Evolutionary conservation across 2,329 filamentous ascomycete genomes (phyloP), one percentile per base, ranked within the genome.

Genomic region (Venturia oleaginea): DNA sequence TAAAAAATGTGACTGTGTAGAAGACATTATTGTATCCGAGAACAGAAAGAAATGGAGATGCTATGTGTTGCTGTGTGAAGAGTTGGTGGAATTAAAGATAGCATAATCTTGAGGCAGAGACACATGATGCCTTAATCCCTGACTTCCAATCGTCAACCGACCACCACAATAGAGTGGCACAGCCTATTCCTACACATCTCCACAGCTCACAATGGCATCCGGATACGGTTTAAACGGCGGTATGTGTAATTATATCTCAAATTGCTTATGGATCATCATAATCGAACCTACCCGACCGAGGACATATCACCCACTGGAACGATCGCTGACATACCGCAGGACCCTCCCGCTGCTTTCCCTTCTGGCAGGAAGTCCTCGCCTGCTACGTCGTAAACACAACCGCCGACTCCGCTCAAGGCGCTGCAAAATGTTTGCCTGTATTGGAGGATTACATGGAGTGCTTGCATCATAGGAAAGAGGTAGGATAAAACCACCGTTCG

Each of bases 361-460:
- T 97, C 86, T 99, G 94, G 94, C 94, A 99, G 81, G 94, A 99
- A 80, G 87, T 97, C 69, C 89, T 99, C 76, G 92, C 92, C 72
- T 99, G 94, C 86, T 99, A 99, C 78, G 92, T 97, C 67, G 87
- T 96, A 75, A 97, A 97, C 81, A 91, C 91, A 64, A 84, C 83
- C 69, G 81, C 88, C 68, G 89, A 93, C 64, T 89, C 92, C 73
- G 82, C 86, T 70, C 94, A 92, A 81, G 65, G 65, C 19, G 48
- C 42, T 7, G 89, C 87, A 77, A 96, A 96, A 80, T 99, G 95
- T 76, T 80, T 83, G 22, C 88, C 90, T 19, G 84, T 86, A 4
- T 82, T 97, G 69, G 94, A 99, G 76, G 94, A 99, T 76, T 99
- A 99, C 82, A 96, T 97, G 76, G 94, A 99, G 81, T 99, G 95